Evolutionary conservation across 2,329 filamentous ascomycete species (phyloP).

Genomic region (Aaosphaeria pasadenensis): DNA sequence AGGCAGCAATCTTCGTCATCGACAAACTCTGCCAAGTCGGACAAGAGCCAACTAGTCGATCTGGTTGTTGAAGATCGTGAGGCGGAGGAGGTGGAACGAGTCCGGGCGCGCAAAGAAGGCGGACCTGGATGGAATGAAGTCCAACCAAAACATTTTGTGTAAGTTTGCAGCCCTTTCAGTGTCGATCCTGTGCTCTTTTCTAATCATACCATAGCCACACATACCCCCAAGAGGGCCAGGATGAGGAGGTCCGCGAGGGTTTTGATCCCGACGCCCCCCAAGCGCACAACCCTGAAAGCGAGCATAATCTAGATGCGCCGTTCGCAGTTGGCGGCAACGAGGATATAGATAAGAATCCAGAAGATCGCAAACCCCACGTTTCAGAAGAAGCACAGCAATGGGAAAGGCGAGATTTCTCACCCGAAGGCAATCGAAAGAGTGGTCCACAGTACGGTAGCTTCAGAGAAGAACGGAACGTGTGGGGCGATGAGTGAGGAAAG

Average conservation of each 20-base stretch:
- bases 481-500: conserved; percentile 24
- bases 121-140: conserved; percentile 59
- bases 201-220: conserved; percentile 37
- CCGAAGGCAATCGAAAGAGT: conserved; percentile 14
- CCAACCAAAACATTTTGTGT: conserved; percentile 55
- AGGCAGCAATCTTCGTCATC: conserved; percentile 48
- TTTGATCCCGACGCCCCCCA: conserved; percentile 51
- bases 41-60: conserved; percentile 63
- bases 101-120: conserved; percentile 61
- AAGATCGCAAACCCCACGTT: conserved; percentile 34
- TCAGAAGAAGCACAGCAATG: conserved; percentile 45
- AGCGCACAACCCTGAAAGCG: conserved; percentile 40
- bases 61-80: conserved; percentile 63
- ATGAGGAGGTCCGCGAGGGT: conserved; percentile 53
- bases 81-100: conserved; percentile 60
- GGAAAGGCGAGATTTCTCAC: conserved; percentile 35
- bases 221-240: conserved; percentile 45
- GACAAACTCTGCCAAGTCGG: conserved; percentile 50
- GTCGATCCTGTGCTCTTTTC: background rate
- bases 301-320: conserved; percentile 45
- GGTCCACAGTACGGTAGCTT: conserved; percentile 43
- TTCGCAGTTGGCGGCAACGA: conserved; percentile 43
- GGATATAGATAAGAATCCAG: conserved; percentile 30
- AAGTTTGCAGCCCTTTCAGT: conserved; percentile 21
- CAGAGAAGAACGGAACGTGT: conserved; percentile 41